These are phyloP conservation scores for Scenedesmus sp. DNA, from an alignment of 163 green algal species.

Conservation along the genomic window DNA sequence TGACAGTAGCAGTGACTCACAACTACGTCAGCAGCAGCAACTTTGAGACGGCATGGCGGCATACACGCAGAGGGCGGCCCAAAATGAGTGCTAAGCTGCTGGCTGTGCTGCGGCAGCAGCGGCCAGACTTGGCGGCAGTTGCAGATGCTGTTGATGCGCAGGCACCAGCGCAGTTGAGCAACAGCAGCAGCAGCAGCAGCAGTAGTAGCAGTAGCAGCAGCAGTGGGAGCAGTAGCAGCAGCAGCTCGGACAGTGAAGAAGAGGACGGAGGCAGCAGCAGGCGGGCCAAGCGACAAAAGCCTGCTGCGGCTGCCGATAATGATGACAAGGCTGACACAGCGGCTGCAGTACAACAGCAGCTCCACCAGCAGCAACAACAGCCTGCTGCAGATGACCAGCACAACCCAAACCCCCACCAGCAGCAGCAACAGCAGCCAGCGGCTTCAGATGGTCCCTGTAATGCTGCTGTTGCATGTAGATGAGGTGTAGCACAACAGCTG, in stretches of 20 bases:
- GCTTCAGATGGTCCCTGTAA: background rate
- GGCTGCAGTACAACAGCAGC: background rate
- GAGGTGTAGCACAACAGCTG: too few species aligned
- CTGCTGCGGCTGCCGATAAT: background rate
- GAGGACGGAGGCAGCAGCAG: slow-evolving; percentile 22
- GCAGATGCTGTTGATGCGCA: slow-evolving; percentile 59
- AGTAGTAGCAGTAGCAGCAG: slow-evolving; percentile 50
- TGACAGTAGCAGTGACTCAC: slow-evolving; percentile 93
- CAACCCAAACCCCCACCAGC: slow-evolving; percentile 12
- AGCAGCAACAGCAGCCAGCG: slow-evolving; percentile 30
- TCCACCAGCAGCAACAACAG: background rate
- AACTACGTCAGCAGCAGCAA: slow-evolving; percentile 69
- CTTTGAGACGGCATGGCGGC: slow-evolving; percentile 74
- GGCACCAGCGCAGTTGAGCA: background rate
- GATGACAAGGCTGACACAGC: background rate
- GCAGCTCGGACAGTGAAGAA: slow-evolving; percentile 31
- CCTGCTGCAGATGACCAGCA: background rate
- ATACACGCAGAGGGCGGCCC: slow-evolving; percentile 78
- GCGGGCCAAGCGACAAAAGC: background rate
- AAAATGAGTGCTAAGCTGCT: slow-evolving; percentile 89
- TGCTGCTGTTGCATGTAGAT: background rate
- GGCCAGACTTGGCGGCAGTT: slow-evolving; percentile 78
- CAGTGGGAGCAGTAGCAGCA: slow-evolving; percentile 48
- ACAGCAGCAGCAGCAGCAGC: slow-evolving; percentile 43
- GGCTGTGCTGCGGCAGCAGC: slow-evolving; percentile 61